Conservation (phyloP, 2,329 filamentous ascomycete genomes). For the Sclerotinia nivalis region DNA sequence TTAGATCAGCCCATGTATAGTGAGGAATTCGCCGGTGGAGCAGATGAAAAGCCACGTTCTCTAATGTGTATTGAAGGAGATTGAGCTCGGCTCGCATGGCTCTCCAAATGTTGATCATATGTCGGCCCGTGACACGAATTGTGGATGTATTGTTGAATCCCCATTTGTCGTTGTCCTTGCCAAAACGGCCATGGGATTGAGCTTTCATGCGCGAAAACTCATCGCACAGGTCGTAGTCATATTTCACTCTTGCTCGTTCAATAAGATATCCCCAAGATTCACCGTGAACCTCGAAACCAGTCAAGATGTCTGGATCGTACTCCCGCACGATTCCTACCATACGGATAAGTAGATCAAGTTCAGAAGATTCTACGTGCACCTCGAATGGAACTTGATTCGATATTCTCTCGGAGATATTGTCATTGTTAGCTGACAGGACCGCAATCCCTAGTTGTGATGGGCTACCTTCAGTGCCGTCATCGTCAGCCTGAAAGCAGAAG, state of each 20-base stretch:
- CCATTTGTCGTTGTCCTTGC: constrained; percentile 86
- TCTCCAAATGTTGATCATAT: constrained; percentile 97
- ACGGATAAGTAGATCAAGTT: constrained; percentile 82
- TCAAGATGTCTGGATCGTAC: constrained; percentile 88
- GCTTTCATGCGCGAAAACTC: constrained; percentile 88
- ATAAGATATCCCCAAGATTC: constrained; percentile 95
- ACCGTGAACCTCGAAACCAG: constrained; percentile 92
- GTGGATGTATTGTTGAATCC: constrained; percentile 92
- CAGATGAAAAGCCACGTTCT: constrained; percentile 91
- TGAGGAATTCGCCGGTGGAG: constrained; percentile 86
- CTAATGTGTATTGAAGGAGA: constrained; percentile 90
- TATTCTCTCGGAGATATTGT: constrained; percentile 60
- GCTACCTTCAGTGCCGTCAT: constrained; percentile 55
- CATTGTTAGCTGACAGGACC: constrained; percentile 62
- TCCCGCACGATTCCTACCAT: constrained; percentile 82
- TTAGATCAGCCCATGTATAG: constrained; percentile 77
- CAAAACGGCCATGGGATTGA: constrained; percentile 79
- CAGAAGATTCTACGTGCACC: constrained; percentile 72
- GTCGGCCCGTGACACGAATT: constrained; percentile 87
- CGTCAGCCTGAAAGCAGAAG: constrained; percentile 83
- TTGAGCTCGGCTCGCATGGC: constrained; percentile 94
- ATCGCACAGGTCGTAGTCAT: constrained; percentile 86
- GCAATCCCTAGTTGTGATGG: constrained; percentile 69
- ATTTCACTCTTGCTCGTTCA: constrained; percentile 81
- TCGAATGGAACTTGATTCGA: constrained; percentile 61